These are phyloP conservation scores for Leccinum ochraceum DNA, from an alignment of 768 basidiomycete species.

Conservation along the genomic window DNA sequence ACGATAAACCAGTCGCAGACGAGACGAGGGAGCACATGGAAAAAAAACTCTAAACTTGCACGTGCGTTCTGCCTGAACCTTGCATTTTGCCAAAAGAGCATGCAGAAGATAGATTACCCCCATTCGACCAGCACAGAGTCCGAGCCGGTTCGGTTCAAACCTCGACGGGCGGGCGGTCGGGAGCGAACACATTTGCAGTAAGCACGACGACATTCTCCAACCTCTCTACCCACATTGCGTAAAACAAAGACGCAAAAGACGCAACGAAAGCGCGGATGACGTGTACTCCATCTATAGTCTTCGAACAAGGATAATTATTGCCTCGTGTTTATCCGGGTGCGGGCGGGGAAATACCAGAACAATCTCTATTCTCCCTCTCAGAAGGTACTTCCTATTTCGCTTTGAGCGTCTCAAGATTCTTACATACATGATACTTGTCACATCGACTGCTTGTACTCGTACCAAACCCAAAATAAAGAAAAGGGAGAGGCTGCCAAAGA, in stretches of 20 bases:
- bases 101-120: neutral
- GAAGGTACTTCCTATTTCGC: neutral
- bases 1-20: neutral
- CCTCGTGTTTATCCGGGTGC: neutral
- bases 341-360: neutral
- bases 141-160: too few species aligned
- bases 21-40: neutral
- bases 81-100: neutral
- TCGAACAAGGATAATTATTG: neutral
- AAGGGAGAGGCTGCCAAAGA: neutral
- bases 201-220: too few species aligned
- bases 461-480: neutral
- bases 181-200: too few species aligned
- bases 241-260: neutral
- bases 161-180: too few species aligned
- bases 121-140: too few species aligned
- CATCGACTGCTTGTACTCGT: neutral
- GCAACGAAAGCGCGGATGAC: neutral
- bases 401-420: neutral
- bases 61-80: neutral
- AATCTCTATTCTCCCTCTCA: neutral
- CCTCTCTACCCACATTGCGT: too few species aligned
- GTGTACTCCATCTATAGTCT: neutral
- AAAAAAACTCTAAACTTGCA: neutral
- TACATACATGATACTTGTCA: neutral